phyloP scores from a whole-genome alignment of 2,329 filamentous ascomycete genomes.

The Sodiomyces alkalinus region DNA sequence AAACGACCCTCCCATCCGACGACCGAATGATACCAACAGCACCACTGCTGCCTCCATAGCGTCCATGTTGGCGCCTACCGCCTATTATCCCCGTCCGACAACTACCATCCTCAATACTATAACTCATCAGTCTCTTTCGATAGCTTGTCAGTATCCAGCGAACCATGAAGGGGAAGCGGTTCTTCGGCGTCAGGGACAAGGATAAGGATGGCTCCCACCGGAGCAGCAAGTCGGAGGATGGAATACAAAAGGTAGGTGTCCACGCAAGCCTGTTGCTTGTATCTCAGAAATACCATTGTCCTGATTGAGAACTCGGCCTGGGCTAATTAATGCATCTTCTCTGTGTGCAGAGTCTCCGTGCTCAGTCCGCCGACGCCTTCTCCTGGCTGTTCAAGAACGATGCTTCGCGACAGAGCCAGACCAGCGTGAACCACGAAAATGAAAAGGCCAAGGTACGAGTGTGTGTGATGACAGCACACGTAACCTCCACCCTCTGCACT shows the following conservation, averaged over 20 bases:
- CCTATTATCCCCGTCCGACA: no score
- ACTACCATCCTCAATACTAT: no score
- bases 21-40: no score
- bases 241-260: constrained; percentile 32
- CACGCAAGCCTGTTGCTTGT: constrained; percentile 1
- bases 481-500: background rate
- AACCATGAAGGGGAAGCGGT: constrained; percentile 48
- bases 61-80: background rate
- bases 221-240: constrained; percentile 40
- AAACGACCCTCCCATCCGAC: no score
- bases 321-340: background rate
- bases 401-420: constrained; percentile 36
- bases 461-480: background rate
- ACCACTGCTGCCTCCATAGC: background rate
- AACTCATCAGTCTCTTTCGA: no score
- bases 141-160: no score
- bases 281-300: background rate
- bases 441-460: constrained; percentile 24
- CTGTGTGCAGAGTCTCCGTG: constrained; percentile 15
- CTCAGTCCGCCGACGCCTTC: constrained; percentile 40
- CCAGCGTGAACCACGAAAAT: constrained; percentile 39
- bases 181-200: constrained; percentile 57
- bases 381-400: constrained; percentile 51
- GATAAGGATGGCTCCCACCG: constrained; percentile 44
- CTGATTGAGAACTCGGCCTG: background rate